Percentiles rank a stretch among this genome's conserved stretches.
Evolutionary conservation across 805 yeast species (phyloP).

Genomic region (Hanseniaspora thailandica): DNA sequence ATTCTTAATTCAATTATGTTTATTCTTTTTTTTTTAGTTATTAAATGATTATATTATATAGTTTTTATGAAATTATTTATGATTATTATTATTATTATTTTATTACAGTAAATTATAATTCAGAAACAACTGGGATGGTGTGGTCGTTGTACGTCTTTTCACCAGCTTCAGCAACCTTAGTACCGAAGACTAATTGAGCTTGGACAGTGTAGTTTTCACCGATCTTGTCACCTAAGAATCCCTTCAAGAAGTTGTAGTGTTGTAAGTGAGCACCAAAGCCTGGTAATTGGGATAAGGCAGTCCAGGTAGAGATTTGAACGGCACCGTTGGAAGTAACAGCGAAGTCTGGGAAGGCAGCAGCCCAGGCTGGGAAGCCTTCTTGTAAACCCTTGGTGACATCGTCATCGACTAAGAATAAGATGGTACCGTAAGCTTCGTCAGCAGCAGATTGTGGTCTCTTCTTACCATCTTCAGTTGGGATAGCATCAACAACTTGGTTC

Average conservation of each 20-base stretch:
- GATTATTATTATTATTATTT: background rate
- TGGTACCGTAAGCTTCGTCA: conserved; percentile 40
- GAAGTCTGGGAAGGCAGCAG: conserved; percentile 37
- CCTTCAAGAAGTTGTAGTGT: conserved; percentile 39
- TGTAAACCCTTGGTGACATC: conserved; percentile 32
- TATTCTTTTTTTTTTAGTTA: background rate
- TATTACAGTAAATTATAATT: conserved; percentile 3
- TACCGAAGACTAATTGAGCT: conserved; percentile 43
- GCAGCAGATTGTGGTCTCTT: conserved; percentile 35
- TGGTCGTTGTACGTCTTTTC: conserved; percentile 35
- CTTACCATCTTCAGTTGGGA: conserved; percentile 31
- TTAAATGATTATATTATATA: background rate
- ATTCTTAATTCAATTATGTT: background rate
- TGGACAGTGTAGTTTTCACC: conserved; percentile 37
- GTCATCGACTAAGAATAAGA: conserved; percentile 39
- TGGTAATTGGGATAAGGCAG: conserved; percentile 32
- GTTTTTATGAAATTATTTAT: background rate
- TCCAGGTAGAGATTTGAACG: conserved; percentile 42
- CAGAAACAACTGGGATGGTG: conserved; percentile 30
- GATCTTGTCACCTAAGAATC: conserved; percentile 31
- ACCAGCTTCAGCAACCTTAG: conserved; percentile 29
- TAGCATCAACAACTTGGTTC: conserved; percentile 32
- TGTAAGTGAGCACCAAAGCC: conserved; percentile 43
- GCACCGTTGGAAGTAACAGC: conserved; percentile 40
- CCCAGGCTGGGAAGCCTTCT: conserved; percentile 34